Evolutionary conservation across 306 rosid species (phyloP).

Genomic region (Rosa rugosa): DNA sequence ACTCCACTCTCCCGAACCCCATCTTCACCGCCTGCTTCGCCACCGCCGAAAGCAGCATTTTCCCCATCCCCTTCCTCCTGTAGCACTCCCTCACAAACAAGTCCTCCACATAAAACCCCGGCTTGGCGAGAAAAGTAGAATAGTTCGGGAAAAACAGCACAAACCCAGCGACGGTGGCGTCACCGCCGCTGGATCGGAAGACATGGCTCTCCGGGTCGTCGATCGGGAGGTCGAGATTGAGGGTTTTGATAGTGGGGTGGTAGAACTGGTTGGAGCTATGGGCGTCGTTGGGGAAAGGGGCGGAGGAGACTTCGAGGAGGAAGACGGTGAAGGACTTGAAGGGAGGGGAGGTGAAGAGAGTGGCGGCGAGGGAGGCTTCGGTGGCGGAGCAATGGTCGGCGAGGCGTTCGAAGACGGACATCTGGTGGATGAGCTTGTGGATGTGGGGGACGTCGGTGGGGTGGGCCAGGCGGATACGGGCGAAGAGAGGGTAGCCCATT

Average conservation of each 20-base stretch:
- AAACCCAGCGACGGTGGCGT: constrained; percentile 57
- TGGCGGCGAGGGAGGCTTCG: constrained; percentile 58
- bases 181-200: constrained; percentile 29
- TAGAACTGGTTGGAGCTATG: constrained; percentile 25
- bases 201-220: constrained; percentile 53
- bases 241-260: constrained; percentile 28
- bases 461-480: constrained; percentile 70
- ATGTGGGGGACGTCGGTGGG: constrained; percentile 68
- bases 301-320: constrained; percentile 65
- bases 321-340: constrained; percentile 78
- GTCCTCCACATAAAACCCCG: constrained; percentile 81
- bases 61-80: constrained; percentile 77
- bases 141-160: constrained; percentile 76
- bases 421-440: constrained; percentile 78
- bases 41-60: constrained; percentile 60
- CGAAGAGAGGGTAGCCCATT: constrained; percentile 52
- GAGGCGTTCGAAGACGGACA: constrained; percentile 82
- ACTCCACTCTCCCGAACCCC: constrained; percentile 86
- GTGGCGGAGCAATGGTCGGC: constrained; percentile 66
- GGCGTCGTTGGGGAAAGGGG: constrained; percentile 39
- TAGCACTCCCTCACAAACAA: constrained; percentile 77
- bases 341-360: constrained; percentile 64
- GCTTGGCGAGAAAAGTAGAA: constrained; percentile 60
- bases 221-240: constrained; percentile 54
- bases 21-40: constrained; percentile 86